Evolutionary conservation across 306 rosid genomes (phyloP), one percentile per base, ranked within the genome.

Genomic region (Prunus mongolica): DNA sequence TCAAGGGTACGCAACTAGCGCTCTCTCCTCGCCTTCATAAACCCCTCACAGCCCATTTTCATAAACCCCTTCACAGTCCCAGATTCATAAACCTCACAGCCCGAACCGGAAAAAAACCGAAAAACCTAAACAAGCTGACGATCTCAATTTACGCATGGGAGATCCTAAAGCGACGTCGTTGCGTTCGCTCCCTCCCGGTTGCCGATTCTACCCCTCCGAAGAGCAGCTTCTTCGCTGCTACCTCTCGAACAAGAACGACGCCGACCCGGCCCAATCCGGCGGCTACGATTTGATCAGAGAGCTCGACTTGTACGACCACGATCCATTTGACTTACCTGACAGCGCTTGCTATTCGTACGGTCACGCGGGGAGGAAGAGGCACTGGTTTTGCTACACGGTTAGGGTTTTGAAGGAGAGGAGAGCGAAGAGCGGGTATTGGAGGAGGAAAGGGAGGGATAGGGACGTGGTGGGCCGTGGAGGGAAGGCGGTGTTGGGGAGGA

Each of bases 341-440:
- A 20, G 12, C 2, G 71, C 86, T 20, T 73, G 92, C 84, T 87
- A 81, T 63, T 69, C 87, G 47, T 89, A 84, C 76, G 93, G 89
- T 58, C 61, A 25, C 18, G 69, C 79, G 0, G 97, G 88, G 27
- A 75, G 72, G 73, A 83, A 73, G 87, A 79, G 65, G 75, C 97
- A 91, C 73, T 89, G 91, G 94, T 86, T 70, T 74, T 89, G 85
- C 65, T 92, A 84, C 69, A 50, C 90, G 12, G 60, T 27, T 67
- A 83, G 81, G 72, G 80, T 71, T 72, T 44, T 61, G 71, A 78
- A 76, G 81, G 84, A 76, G 44, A 71, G 79, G 65, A 73, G 84
- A 76, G 84, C 83, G 45, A 88, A 50, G 83, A 82, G 66, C 25
- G 97, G 97, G 65, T 87, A 84, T 71, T 92, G 96, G 97, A 80